Conservation (phyloP, 2,329 filamentous ascomycete genomes). For the Fusarium transvaalense region DNA sequence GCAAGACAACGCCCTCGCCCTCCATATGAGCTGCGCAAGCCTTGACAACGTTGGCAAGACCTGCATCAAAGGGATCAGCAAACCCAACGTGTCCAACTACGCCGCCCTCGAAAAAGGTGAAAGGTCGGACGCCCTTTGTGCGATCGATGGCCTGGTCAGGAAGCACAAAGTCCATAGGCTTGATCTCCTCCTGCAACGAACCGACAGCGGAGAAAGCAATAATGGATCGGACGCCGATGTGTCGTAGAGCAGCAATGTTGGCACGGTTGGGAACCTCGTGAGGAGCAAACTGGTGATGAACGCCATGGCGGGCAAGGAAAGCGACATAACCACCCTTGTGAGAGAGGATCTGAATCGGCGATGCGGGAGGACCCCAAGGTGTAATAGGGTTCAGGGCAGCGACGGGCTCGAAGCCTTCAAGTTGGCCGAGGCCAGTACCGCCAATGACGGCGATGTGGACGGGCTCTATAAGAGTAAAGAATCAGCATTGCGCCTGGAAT, state of each 20-base stretch:
- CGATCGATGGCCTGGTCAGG: conserved; percentile 98
- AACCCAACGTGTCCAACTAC: conserved; percentile 96
- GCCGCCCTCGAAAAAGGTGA: conserved; percentile 94
- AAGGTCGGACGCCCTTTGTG: conserved; percentile 93
- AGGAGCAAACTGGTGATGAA: conserved; percentile 88
- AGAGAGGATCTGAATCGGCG: conserved; percentile 86
- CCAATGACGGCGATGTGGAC: conserved; percentile 91
- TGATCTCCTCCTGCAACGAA: conserved; percentile 90
- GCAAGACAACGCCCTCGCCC: conserved; percentile 86
- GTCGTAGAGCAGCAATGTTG: conserved; percentile 97
- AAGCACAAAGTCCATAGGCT: conserved; percentile 95
- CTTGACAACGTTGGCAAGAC: conserved; percentile 80
- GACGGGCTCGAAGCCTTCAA: conserved; percentile 87
- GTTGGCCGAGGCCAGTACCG: conserved; percentile 89
- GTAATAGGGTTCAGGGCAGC: conserved; percentile 82
- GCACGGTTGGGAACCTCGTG: conserved; percentile 95
- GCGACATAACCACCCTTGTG: conserved; percentile 86
- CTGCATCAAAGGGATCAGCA: conserved; percentile 91
- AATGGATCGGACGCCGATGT: conserved; percentile 88
- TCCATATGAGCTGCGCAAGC: conserved; percentile 80
- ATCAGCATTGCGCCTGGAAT: conserved; percentile 28
- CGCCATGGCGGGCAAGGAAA: conserved; percentile 93
- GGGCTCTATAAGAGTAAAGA: conserved; percentile 61
- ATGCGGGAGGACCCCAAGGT: conserved; percentile 86
- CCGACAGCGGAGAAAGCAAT: conserved; percentile 97